A percentile compares a stretch with the other conserved stretches of the same genome.
These are phyloP conservation scores for Dryas octopetala DNA, from an alignment of 306 rosid species.

Conservation along the genomic window DNA sequence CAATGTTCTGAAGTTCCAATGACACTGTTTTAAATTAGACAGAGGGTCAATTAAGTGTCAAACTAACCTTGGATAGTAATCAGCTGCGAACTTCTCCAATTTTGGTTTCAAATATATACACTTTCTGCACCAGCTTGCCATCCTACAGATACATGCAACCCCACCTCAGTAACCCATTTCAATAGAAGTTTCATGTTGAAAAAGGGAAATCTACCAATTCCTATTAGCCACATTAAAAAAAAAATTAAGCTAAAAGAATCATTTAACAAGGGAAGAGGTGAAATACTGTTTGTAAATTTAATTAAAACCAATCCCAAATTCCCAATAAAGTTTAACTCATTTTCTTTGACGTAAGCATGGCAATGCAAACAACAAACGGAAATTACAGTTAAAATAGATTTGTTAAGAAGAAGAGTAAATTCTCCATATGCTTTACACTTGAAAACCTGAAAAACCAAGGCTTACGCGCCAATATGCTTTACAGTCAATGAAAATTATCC, in stretches of 20 bases:
- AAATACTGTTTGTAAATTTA: neutral
- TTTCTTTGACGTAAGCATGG: neutral
- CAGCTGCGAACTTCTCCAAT: slow-evolving; percentile 80
- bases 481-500: neutral
- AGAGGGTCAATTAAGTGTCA: neutral
- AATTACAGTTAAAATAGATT: too few species aligned
- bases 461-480: too few species aligned
- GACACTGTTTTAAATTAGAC: neutral
- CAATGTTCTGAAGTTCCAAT: neutral
- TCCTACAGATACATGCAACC: slow-evolving; percentile 53
- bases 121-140: slow-evolving; percentile 94
- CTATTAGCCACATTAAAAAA: neutral
- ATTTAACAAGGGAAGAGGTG: neutral
- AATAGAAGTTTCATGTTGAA: slow-evolving; percentile 7
- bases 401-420: too few species aligned
- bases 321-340: neutral
- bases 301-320: neutral
- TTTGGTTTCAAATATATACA: slow-evolving; percentile 83
- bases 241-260: neutral
- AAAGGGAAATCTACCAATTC: slow-evolving; percentile 14
- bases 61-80: slow-evolving; percentile 61
- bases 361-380: neutral
- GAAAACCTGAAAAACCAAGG: too few species aligned
- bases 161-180: slow-evolving; percentile 33
- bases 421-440: too few species aligned